Evolutionary conservation across 352 stramenopile genomes (phyloP).

Genomic region (Globisporangium middletonii): DNA sequence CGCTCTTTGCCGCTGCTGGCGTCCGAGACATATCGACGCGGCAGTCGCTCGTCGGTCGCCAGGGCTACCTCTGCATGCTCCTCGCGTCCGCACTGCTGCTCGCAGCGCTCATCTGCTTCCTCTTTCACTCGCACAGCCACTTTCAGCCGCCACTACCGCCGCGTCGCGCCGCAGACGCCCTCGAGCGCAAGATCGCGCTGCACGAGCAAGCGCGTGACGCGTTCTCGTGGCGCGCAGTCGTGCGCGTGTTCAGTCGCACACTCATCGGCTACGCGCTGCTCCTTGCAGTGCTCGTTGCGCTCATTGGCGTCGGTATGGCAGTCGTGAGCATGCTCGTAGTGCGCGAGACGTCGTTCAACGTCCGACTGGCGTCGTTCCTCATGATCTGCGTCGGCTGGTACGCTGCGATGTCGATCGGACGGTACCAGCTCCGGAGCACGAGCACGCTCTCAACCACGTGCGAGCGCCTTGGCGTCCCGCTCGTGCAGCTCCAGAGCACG

Average conservation of each 20-base stretch:
- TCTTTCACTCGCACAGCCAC: conserved; percentile 37
- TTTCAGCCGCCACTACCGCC: conserved; percentile 2
- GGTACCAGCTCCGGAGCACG: conserved; percentile 32
- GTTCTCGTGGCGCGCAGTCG: conserved; percentile 14
- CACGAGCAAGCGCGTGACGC: conserved; percentile 14
- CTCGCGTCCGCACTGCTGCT: conserved; percentile 34
- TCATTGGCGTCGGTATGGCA: conserved; percentile 23
- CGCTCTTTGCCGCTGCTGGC: neutral
- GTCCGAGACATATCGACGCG: neutral
- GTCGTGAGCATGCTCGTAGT: conserved; percentile 22
- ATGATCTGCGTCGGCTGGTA: conserved; percentile 44
- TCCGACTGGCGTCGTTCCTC: conserved; percentile 36
- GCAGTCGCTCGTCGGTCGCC: conserved; percentile 8
- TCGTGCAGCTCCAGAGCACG: conserved; percentile 16
- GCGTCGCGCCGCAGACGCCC: neutral
- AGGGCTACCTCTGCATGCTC: conserved; percentile 28
- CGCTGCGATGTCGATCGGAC: conserved; percentile 30
- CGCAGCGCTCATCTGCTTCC: conserved; percentile 34
- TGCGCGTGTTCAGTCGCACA: conserved; percentile 21
- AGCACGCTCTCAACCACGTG: conserved; percentile 29
- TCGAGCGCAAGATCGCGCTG: conserved; percentile 35
- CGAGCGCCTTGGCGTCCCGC: conserved; percentile 28
- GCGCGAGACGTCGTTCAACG: conserved; percentile 21
- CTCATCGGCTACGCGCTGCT: conserved; percentile 24
- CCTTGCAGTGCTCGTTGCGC: conserved; percentile 18